Percentiles rank a stretch among this genome's conserved stretches.
phyloP scores from a whole-genome alignment of 768 basidiomycete species.

The Kwoniella pini region DNA sequence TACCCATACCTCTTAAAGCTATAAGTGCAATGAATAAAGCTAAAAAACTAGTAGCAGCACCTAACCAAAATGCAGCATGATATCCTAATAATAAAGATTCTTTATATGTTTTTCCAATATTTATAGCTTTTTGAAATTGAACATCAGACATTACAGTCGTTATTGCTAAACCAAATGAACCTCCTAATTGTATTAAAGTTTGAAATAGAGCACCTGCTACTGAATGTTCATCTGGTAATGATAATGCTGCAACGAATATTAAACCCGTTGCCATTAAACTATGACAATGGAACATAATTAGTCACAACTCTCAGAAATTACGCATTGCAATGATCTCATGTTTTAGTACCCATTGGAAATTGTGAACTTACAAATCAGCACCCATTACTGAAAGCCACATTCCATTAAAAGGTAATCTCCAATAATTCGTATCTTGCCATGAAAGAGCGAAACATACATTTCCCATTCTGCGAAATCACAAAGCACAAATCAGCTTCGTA shows the following conservation, averaged over 20 bases:
- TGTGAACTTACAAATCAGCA: conserved; percentile 45
- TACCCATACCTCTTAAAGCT: conserved; percentile 44
- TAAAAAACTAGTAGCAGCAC: conserved; percentile 37
- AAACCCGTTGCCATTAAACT: conserved; percentile 48
- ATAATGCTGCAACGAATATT: conserved; percentile 43
- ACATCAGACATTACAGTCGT: conserved; percentile 39
- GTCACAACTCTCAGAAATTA: neutral
- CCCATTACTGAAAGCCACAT: conserved; percentile 44
- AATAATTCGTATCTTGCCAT: conserved; percentile 30
- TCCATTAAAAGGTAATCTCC: conserved; percentile 31
- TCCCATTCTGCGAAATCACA: conserved; percentile 23
- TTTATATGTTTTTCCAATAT: conserved; percentile 7
- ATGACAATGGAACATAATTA: neutral
- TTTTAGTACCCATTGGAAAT: too few relatives aligned
- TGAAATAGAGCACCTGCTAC: conserved; percentile 48
- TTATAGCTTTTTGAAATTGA: conserved; percentile 17
- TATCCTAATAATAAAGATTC: conserved; percentile 33
- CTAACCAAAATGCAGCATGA: conserved; percentile 47
- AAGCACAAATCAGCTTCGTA: too few relatives aligned
- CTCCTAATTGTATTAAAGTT: conserved; percentile 45
- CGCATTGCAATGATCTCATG: too few relatives aligned
- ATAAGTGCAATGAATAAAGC: conserved; percentile 34
- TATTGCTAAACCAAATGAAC: conserved; percentile 45
- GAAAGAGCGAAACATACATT: conserved; percentile 40
- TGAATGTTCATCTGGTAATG: conserved; percentile 42